Percentiles rank a stretch among this genome's conserved stretches.
These are phyloP conservation scores for Cladosporium phlei DNA, from an alignment of 2,329 filamentous ascomycete genomes.

Conservation along the genomic window DNA sequence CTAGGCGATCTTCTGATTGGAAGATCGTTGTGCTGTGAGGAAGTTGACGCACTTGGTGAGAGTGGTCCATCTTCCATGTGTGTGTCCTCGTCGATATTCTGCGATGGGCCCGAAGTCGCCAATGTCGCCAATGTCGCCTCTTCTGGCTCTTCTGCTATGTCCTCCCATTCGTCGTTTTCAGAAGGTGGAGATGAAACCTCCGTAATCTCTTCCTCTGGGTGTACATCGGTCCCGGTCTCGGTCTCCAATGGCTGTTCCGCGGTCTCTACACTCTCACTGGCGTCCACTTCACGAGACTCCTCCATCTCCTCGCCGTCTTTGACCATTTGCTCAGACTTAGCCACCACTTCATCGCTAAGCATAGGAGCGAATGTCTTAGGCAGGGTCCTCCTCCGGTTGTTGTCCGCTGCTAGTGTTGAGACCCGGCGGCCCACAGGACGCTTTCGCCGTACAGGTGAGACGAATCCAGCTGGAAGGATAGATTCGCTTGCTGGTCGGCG, in stretches of 20 bases:
- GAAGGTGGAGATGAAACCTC: neutral
- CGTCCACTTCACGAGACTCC: neutral
- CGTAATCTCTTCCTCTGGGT: neutral
- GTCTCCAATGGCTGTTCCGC: neutral
- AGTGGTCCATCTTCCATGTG: neutral
- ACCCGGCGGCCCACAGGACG: neutral
- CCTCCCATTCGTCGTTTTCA: constrained; percentile 22
- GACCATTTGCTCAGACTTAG: no score
- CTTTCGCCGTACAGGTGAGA: constrained; percentile 24
- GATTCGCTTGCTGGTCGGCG: constrained; percentile 1
- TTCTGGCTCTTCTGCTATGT: constrained; percentile 18
- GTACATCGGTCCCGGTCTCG: neutral
- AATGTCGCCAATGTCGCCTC: no score
- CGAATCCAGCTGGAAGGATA: constrained; percentile 28
- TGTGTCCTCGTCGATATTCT: neutral
- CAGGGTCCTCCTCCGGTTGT: constrained; percentile 24
- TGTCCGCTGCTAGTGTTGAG: neutral
- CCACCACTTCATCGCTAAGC: no score
- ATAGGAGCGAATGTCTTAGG: constrained; percentile 25
- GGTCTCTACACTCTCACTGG: no score
- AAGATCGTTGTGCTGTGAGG: constrained; percentile 5
- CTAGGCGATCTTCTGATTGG: constrained; percentile 25
- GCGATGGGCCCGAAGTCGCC: neutral
- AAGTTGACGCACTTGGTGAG: neutral
- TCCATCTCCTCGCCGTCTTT: no score